Evolutionary conservation across 305 asterid species (phyloP).

Genomic region (Salvia sclarea): DNA sequence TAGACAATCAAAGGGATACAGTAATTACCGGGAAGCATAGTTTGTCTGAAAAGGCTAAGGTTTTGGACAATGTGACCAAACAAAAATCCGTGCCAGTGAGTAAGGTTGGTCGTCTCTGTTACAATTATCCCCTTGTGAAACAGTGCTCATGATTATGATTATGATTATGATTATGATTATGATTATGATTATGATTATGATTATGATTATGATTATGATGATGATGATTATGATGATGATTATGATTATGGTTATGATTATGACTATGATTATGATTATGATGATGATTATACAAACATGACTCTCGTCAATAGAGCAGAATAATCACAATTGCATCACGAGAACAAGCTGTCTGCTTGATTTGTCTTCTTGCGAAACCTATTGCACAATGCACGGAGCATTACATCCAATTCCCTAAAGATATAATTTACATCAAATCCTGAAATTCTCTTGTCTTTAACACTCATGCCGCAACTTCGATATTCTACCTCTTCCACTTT

Average conservation of each 20-base stretch:
- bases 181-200: background rate
- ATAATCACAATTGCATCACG: background rate
- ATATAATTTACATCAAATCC: background rate
- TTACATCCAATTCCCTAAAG: background rate
- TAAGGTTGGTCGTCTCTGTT: conserved; percentile 29
- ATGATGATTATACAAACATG: background rate
- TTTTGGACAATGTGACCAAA: conserved; percentile 27
- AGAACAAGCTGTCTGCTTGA: background rate
- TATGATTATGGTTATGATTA: background rate
- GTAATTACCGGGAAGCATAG: conserved; percentile 22
- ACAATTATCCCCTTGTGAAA: conserved; percentile 7
- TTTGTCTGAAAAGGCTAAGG: conserved; percentile 27
- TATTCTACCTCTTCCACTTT: background rate
- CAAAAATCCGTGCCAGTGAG: conserved; percentile 44
- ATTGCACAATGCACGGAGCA: background rate
- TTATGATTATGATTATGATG: background rate
- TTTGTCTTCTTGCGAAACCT: background rate
- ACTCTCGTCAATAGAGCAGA: background rate
- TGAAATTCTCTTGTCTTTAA: background rate
- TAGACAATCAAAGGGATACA: conserved; percentile 30
- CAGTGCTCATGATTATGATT: background rate
- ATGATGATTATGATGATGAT: background rate
- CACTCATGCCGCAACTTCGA: background rate
- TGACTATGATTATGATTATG: background rate
- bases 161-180: background rate